phyloP scores from a whole-genome alignment of 1,139 yeast species.

The Blastobotrys persicus region DNA sequence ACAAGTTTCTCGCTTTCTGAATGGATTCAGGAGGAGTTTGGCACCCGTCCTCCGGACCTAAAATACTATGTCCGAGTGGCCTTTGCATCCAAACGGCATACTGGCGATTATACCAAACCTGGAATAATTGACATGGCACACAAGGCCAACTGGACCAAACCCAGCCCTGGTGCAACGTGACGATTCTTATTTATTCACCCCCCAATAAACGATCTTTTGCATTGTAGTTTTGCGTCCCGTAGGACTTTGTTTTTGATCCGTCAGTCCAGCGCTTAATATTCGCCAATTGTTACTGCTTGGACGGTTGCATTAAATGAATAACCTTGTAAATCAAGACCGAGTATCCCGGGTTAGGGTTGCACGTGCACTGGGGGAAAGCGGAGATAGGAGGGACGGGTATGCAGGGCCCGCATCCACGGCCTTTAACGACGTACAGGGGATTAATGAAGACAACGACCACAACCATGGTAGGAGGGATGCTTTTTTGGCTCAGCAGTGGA shows the following conservation, averaged over 20 bases:
- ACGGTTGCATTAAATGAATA: too few relatives aligned
- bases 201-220: neutral
- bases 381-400: too few relatives aligned
- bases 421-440: neutral
- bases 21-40: slow-evolving; percentile 25
- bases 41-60: slow-evolving; percentile 9
- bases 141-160: slow-evolving; percentile 10
- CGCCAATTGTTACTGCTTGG: too few relatives aligned
- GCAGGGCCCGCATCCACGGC: too few relatives aligned
- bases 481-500: neutral
- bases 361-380: too few relatives aligned
- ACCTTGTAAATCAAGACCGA: too few relatives aligned
- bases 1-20: slow-evolving; percentile 30
- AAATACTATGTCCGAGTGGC: slow-evolving; percentile 31
- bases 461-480: neutral
- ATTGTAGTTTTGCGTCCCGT: too few relatives aligned
- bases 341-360: neutral
- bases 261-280: too few relatives aligned
- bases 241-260: too few relatives aligned
- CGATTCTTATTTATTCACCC: neutral
- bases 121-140: slow-evolving; percentile 22
- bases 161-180: neutral
- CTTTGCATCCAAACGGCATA: slow-evolving; percentile 24
- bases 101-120: slow-evolving; percentile 33
- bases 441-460: neutral